Conservation (phyloP, 169 alveolate genomes). For the Miamiensis avidus region DNA sequence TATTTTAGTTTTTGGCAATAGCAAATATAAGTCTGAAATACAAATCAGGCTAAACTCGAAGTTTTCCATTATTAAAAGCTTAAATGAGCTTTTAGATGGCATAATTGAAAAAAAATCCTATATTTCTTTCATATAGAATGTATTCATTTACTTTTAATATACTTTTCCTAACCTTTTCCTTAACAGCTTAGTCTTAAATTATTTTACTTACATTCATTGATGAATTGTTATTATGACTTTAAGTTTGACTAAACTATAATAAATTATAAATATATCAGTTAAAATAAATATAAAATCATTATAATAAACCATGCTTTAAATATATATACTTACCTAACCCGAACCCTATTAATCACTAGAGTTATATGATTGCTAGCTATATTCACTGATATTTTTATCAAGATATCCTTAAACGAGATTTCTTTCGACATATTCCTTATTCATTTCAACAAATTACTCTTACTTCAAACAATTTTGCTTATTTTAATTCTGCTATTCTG, state of each 20-base stretch:
- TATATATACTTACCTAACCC: neutral
- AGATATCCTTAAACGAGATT: slow-evolving; percentile 16
- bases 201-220: no score
- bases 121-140: slow-evolving; percentile 23
- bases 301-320: neutral
- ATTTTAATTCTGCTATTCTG: no score
- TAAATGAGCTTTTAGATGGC: slow-evolving; percentile 9
- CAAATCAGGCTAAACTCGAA: neutral
- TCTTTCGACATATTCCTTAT: neutral
- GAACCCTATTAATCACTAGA: neutral
- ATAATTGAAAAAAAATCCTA: slow-evolving; percentile 14
- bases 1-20: slow-evolving; percentile 3
- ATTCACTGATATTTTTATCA: slow-evolving; percentile 14
- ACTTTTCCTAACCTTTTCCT: slow-evolving; percentile 2
- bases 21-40: slow-evolving; percentile 18
- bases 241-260: no score
- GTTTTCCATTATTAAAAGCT: neutral
- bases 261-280: no score
- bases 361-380: neutral
- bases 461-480: neutral
- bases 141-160: slow-evolving; percentile 22
- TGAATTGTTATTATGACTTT: neutral
- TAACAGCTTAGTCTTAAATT: slow-evolving; percentile 3
- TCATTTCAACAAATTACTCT: neutral
- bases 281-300: neutral